Base-by-base conservation (phyloP, 1,139 yeast species). In the Sugiyamaella xylanicola region DNA sequence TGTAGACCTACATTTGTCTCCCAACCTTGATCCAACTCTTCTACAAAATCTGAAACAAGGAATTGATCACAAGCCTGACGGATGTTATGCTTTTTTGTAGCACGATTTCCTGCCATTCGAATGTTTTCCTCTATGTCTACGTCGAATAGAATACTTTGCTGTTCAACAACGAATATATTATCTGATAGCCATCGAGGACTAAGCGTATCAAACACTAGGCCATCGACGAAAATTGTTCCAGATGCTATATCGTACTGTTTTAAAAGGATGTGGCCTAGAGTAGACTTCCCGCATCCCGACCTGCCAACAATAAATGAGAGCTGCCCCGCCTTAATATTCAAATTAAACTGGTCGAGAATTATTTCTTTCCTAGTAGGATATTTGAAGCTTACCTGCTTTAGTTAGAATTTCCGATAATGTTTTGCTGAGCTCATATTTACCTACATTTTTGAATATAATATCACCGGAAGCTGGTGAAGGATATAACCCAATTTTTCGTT, bases 281-380 rank as follows among this genome's bases (percentile, higher is more conserved):
- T 87, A 0, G 97, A 90, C 68, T 93, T 93, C 0, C 99, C 99
- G 0, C 93, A 84, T 0, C 99, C 99, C 0, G 97, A 90, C 59
- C 79, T 77, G 0, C 99, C 99, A 49, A 93, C 80, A 1, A 93
- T 70, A 64, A 82, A 92, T 2, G 85, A 83, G 17, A 81, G 67
- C 40, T 74, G 64, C 1, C 81, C 78, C 0, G 80, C 69, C 4
- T 74, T 70, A 32, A 92, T 72, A 1, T 65, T 62, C 42, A 87
- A 59, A 17, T 72, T 66, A 1, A 86, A 73, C 48, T 78, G 61
- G 0, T 77, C 68, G 17, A 92, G 68, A 0, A 81, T 81, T 0
- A 65, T 65, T 3, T 76, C 74, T 0, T 76, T 74, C 60, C 92
- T 77, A 1, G 82, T 69, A 0, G 87, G 83, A 65, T 91, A 92